Evolutionary conservation across 768 basidiomycete species (phyloP).

Genomic region (Rubroboletus pulcherrimus): DNA sequence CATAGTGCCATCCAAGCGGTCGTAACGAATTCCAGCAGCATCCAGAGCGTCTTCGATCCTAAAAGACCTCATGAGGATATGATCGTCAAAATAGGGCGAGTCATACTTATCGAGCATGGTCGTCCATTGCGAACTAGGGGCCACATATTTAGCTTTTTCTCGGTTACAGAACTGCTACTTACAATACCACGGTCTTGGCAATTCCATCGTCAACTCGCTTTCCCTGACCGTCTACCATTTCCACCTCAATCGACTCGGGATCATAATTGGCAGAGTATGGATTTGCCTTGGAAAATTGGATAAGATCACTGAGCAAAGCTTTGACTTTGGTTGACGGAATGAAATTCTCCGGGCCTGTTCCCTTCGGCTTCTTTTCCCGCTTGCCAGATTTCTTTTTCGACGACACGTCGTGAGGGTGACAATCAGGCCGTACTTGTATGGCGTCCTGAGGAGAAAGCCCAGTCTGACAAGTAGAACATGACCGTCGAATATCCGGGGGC

Average conservation of each 20-base stretch:
- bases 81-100: neutral
- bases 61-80: constrained; percentile 2
- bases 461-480: constrained; percentile 77
- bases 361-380: constrained; percentile 65
- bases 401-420: constrained; percentile 35
- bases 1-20: constrained; percentile 96
- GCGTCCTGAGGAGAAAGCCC: constrained; percentile 69
- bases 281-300: constrained; percentile 78
- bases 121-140: constrained; percentile 85
- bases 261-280: constrained; percentile 88
- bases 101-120: constrained; percentile 84
- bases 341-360: constrained; percentile 50
- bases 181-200: constrained; percentile 96
- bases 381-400: constrained; percentile 62
- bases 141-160: constrained; percentile 13
- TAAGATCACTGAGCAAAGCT: constrained; percentile 73
- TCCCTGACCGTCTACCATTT: constrained; percentile 74
- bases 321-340: constrained; percentile 87
- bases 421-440: constrained; percentile 73
- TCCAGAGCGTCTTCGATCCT: constrained; percentile 90
- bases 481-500: constrained; percentile 47
- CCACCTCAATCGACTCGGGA: constrained; percentile 63
- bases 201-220: constrained; percentile 64
- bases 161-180: constrained; percentile 35
- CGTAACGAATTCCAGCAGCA: constrained; percentile 76